phyloP scores from a whole-genome alignment of 495 filamentous ascomycete genomes.

The Aspergillus bridgeri region DNA sequence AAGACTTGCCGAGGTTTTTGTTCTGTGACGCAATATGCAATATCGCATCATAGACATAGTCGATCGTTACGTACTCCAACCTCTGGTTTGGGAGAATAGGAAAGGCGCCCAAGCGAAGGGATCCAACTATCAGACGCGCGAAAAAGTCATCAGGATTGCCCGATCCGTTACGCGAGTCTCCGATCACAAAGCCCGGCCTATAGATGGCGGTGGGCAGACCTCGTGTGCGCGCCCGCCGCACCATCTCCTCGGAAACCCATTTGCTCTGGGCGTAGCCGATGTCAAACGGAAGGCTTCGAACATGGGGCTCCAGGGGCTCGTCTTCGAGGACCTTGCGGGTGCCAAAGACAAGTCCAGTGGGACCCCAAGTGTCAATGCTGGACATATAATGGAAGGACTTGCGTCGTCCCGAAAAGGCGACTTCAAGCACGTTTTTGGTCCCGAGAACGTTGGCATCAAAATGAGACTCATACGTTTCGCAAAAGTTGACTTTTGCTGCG shows the following conservation, averaged over 20 bases:
- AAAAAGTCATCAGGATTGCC: conserved; percentile 25
- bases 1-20: conserved; percentile 10
- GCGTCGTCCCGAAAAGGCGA: conserved; percentile 12
- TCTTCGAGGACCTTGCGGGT: conserved; percentile 14
- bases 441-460: conserved; percentile 18
- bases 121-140: conserved; percentile 17
- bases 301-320: conserved; percentile 5
- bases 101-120: conserved; percentile 14
- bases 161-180: conserved; percentile 10
- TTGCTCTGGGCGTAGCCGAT: conserved; percentile 21
- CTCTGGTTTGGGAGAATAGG: conserved; percentile 14
- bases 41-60: conserved; percentile 17
- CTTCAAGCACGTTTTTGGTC: conserved; percentile 12
- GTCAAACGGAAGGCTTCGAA: conserved; percentile 9
- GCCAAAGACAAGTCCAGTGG: conserved; percentile 6
- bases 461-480: conserved; percentile 17
- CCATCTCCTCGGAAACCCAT: conserved; percentile 20
- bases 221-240: conserved; percentile 9
- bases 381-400: conserved; percentile 24
- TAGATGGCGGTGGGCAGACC: conserved; percentile 19
- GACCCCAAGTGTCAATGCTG: conserved; percentile 13
- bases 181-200: conserved; percentile 23
- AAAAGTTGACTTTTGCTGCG: conserved; percentile 20
- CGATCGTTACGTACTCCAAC: conserved; percentile 16
- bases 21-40: conserved; percentile 17